Evolutionary conservation across 2,329 filamentous ascomycete genomes (phyloP), one percentile per base, ranked within the genome.

Genomic region (Phoma sp.): DNA sequence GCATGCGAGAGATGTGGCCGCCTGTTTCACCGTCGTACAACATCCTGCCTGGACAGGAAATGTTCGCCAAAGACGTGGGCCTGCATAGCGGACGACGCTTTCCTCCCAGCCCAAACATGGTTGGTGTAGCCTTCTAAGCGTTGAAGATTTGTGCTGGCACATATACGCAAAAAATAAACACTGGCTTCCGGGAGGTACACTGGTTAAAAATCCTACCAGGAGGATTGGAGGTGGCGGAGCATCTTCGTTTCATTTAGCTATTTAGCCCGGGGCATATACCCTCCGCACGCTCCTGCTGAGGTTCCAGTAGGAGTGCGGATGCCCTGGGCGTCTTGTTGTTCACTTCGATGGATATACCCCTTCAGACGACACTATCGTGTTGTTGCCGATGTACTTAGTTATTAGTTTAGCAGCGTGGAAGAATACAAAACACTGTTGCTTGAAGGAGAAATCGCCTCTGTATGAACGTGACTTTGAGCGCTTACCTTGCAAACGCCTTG

Each of bases 71-170:
- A 29, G 61, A 61, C 20, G 56, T 64, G 1, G 59, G 64, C 6
- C 30, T 54, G 14, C 58, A 56, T 25, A 59, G 53, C 7, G 25
- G 54, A 20, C 42, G 59, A 20, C 53, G 59, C 30, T 53, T 51
- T 29, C 51, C 45, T 9, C 51, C 53, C 47, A 67, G 61, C 30
- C 59, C 64, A 1, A 49, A 48, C 7, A 66, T 65, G 0, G 72
- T 74, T 21, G 72, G 72, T 18, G 63, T 75, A n/a, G 72, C 72
- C 2, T 74, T 74, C 49, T 75, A 65, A 17, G 15, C 3, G 26
- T 18, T 14, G 5, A 18, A 14, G 29, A 2, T 25, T 10, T 20
- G 42, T 53, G 42, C 36, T 47, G 42, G 49, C 48, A 52, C 48
- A 18, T 36, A 39, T 17, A 34, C 40, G 28, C 25, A 28, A 18